A percentile compares a stretch with the other conserved stretches of the same genome.
Conservation (phyloP, 2,329 filamentous ascomycete genomes). For the Xylaria sp. region DNA sequence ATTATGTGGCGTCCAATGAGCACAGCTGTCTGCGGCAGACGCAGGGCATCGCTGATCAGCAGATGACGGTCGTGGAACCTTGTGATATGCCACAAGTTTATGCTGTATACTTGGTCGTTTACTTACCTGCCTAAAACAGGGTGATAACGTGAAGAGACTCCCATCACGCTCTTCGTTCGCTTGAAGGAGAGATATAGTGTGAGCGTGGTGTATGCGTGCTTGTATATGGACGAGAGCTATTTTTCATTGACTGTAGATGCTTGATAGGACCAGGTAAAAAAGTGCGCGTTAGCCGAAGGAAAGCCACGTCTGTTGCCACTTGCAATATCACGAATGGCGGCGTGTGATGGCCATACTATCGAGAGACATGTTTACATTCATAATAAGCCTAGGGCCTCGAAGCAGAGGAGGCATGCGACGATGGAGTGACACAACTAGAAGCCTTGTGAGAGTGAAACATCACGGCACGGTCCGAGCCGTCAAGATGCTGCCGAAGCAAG, state of each 20-base stretch:
- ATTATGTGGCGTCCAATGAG: slow-evolving; percentile 35
- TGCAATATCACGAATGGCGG: background rate
- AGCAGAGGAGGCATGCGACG: background rate
- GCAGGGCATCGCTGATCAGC: background rate
- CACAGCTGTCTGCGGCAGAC: slow-evolving; percentile 3
- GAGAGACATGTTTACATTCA: background rate
- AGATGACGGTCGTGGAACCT: slow-evolving; percentile 17
- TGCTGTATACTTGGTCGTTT: background rate
- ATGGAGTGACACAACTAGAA: background rate
- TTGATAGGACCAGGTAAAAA: background rate
- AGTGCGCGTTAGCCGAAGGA: background rate
- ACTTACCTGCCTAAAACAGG: background rate
- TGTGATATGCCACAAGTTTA: slow-evolving; percentile 7
- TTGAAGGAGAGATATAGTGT: background rate
- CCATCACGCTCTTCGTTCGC: background rate
- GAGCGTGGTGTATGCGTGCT: background rate
- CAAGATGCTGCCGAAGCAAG: background rate
- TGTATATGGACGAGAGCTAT: background rate
- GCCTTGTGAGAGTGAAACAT: background rate
- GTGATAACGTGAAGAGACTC: background rate
- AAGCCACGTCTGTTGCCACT: background rate
- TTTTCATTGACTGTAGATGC: too few species aligned
- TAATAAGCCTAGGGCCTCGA: background rate
- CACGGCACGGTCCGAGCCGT: background rate
- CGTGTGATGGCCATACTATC: background rate